A percentile compares a stretch with the other conserved stretches of the same genome.
Evolutionary conservation across 2,329 filamentous ascomycete genomes (phyloP).

Genomic region (Cladosporium velox): DNA sequence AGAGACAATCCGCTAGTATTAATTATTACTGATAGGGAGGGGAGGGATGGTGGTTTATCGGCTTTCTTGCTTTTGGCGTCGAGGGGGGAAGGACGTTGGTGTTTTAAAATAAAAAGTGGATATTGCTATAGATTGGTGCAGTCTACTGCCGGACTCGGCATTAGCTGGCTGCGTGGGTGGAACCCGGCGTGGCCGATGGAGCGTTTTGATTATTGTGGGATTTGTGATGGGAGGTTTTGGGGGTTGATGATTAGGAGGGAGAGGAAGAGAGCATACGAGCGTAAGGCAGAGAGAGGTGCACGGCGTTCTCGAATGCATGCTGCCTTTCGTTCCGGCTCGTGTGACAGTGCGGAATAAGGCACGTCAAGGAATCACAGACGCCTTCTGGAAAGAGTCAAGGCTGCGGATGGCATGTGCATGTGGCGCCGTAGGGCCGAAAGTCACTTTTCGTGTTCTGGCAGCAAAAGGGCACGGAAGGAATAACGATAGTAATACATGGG

Average conservation of each 20-base stretch:
- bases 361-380: neutral
- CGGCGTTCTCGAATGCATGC: neutral
- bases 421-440: constrained; percentile 8
- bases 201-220: neutral
- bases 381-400: constrained; percentile 11
- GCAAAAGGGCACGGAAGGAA: neutral
- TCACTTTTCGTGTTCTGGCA: neutral
- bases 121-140: neutral
- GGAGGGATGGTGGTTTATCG: neutral
- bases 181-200: neutral
- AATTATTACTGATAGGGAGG: neutral
- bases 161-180: neutral
- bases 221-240: neutral
- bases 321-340: neutral
- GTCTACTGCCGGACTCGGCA: neutral
- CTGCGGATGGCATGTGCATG: neutral
- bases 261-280: neutral
- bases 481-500: constrained; percentile 10
- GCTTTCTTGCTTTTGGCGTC: neutral
- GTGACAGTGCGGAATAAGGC: neutral
- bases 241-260: neutral
- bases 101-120: neutral
- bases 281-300: neutral
- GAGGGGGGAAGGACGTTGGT: neutral
- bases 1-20: neutral